These are phyloP conservation scores for Dendrobium huoshanense DNA, from an alignment of 106 monocot genomes.

Conservation along the genomic window DNA sequence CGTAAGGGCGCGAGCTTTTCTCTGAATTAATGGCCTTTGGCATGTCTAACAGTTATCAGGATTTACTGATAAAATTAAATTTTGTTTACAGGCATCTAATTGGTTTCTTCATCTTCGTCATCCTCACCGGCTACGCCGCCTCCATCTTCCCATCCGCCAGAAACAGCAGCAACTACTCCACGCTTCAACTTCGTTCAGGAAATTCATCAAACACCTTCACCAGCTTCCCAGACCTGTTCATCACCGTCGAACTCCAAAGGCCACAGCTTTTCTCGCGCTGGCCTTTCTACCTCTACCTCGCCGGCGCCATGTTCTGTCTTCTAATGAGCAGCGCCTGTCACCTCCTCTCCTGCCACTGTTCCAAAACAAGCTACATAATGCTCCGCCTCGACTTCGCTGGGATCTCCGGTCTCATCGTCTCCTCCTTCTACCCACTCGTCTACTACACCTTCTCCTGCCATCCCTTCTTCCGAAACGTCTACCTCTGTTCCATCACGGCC, in stretches of 20 bases:
- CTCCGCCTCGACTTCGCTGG: constrained; percentile 65
- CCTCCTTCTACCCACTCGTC: constrained; percentile 53
- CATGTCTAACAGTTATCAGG: too few species aligned
- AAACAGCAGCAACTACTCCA: background rate
- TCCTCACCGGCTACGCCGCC: background rate
- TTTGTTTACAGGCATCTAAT: constrained; percentile 12
- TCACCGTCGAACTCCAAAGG: background rate
- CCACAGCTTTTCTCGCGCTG: constrained; percentile 15
- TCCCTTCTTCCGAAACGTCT: constrained; percentile 39
- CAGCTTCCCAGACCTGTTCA: background rate
- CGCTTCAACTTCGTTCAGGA: background rate
- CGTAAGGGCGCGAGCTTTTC: constrained; percentile 12
- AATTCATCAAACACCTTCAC: background rate
- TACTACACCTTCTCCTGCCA: constrained; percentile 57
- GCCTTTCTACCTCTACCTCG: constrained; percentile 48
- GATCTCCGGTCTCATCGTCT: constrained; percentile 47
- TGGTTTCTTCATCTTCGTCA: constrained; percentile 22
- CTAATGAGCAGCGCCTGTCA: constrained; percentile 61
- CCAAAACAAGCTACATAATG: constrained; percentile 16
- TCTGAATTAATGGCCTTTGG: too few species aligned
- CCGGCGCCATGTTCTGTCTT: constrained; percentile 52
- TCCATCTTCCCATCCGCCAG: background rate
- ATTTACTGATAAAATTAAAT: background rate
- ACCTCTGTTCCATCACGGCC: constrained; percentile 37
- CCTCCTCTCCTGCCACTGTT: constrained; percentile 33